Evolutionary conservation across 2,329 filamentous ascomycete species (phyloP).

Genomic region (Triangularia verruculosa): DNA sequence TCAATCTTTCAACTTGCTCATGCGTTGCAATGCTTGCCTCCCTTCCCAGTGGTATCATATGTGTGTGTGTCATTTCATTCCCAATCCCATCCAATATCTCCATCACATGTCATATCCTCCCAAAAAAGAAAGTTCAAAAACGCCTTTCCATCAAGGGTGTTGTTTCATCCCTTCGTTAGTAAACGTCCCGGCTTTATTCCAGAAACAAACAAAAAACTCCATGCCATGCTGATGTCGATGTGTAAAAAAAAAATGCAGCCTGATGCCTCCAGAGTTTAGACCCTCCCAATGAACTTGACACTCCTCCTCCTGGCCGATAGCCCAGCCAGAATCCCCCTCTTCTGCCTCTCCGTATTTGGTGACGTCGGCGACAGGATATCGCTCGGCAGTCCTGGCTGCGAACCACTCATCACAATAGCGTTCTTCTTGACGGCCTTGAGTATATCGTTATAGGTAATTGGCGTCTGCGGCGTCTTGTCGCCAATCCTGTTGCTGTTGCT

Average conservation of each 20-base stretch:
- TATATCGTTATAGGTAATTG: conserved; percentile 50
- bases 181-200: background rate
- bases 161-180: background rate
- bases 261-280: background rate
- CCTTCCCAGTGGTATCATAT: background rate
- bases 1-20: no score
- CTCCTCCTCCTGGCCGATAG: conserved; percentile 30
- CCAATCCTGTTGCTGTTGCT: background rate
- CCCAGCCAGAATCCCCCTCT: conserved; percentile 29
- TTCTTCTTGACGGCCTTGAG: conserved; percentile 44
- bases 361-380: conserved; percentile 23
- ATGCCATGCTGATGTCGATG: background rate
- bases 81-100: background rate
- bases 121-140: conserved; percentile 1
- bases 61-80: background rate
- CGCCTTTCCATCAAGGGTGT: background rate
- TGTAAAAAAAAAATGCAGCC: background rate
- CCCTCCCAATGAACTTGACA: conserved; percentile 27
- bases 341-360: conserved; percentile 8
- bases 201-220: background rate
- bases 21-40: background rate
- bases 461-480: conserved; percentile 27
- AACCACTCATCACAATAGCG: conserved; percentile 29
- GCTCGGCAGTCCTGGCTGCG: conserved; percentile 15
- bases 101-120: background rate